Percentiles rank a stretch among this genome's conserved stretches.
Conservation (phyloP, 768 basidiomycete species). For the Rhizopogon rudus region DNA sequence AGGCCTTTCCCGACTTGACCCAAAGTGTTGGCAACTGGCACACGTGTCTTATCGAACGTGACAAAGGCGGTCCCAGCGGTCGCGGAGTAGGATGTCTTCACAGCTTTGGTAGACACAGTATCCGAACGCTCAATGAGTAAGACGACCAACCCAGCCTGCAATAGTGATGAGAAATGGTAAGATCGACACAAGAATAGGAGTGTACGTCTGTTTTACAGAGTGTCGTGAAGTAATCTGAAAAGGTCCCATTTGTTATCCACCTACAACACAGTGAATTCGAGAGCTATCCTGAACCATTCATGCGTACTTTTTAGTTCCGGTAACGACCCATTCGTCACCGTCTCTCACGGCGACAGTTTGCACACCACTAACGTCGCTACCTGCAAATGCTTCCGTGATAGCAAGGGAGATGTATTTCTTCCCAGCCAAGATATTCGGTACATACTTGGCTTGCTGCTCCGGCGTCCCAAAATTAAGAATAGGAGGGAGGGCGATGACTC, state of each 20-base stretch:
- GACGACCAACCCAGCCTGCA: conserved; percentile 66
- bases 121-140: conserved; percentile 70
- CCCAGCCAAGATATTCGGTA: conserved; percentile 69
- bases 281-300: background rate
- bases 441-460: conserved; percentile 62
- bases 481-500: conserved; percentile 86
- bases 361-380: conserved; percentile 78
- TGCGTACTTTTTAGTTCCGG: conserved; percentile 86
- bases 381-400: conserved; percentile 92
- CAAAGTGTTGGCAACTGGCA: conserved; percentile 84
- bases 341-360: conserved; percentile 84
- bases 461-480: conserved; percentile 84
- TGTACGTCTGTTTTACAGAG: conserved; percentile 65
- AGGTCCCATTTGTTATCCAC: conserved; percentile 88
- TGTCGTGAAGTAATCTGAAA: conserved; percentile 83
- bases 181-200: background rate
- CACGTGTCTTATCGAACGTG: conserved; percentile 75
- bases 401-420: conserved; percentile 88
- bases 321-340: conserved; percentile 83
- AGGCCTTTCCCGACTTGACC: conserved; percentile 83
- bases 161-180: background rate
- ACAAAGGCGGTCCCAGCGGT: conserved; percentile 90
- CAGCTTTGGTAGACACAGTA: conserved; percentile 76
- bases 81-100: conserved; percentile 91
- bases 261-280: conserved; percentile 29